Conservation (phyloP, 2,329 filamentous ascomycete genomes). For the Fusarium beomiforme region DNA sequence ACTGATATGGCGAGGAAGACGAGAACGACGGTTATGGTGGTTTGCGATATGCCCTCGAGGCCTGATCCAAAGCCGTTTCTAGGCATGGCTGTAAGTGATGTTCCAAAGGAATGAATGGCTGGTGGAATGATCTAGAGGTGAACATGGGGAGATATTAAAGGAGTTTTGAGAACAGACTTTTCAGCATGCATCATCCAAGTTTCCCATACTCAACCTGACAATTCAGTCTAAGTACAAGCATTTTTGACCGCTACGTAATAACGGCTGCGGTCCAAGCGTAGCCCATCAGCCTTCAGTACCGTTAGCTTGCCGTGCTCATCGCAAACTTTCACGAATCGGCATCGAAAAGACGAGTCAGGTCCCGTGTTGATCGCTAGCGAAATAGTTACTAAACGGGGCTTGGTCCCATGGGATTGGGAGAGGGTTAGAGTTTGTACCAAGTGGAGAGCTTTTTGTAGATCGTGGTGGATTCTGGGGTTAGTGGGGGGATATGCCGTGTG, state of each 20-base stretch:
- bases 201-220: neutral
- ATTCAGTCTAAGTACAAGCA: neutral
- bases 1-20: slow-evolving; percentile 47
- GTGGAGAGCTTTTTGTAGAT: slow-evolving; percentile 17
- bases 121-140: neutral
- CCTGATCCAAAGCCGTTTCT: slow-evolving; percentile 39
- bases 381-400: neutral
- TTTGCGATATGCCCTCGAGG: slow-evolving; percentile 31
- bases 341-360: neutral
- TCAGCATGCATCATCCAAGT: neutral
- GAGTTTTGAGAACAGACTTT: neutral
- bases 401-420: neutral
- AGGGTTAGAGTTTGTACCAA: slow-evolving; percentile 4
- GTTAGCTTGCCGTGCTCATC: neutral
- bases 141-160: neutral
- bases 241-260: slow-evolving; percentile 22
- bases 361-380: neutral
- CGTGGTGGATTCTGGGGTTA: neutral
- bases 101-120: neutral
- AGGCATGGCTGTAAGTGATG: slow-evolving; percentile 8
- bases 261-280: neutral
- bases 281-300: too few relatives aligned
- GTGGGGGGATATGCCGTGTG: neutral
- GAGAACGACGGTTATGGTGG: slow-evolving; percentile 39
- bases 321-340: slow-evolving; percentile 6